Conservation (phyloP, 495 filamentous ascomycete species). For the Talaromyces adpressus region DNA sequence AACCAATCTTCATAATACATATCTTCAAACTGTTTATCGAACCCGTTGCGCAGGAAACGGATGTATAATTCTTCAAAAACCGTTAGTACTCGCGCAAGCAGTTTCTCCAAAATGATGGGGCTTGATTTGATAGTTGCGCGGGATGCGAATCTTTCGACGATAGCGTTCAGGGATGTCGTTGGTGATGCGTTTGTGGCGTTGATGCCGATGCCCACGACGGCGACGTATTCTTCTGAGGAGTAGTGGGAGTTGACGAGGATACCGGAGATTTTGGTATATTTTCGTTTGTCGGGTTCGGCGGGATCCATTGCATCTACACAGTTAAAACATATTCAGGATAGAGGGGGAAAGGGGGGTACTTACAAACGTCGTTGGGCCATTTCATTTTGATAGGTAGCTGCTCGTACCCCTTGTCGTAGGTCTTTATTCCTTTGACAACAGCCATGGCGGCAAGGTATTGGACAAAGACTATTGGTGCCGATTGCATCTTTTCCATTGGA, state of each 20-base stretch:
- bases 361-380: constrained; percentile 95
- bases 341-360: not conserved
- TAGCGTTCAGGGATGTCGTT: constrained; percentile 76
- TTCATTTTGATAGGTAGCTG: constrained; percentile 78
- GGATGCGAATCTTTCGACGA: constrained; percentile 41
- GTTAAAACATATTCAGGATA: not conserved
- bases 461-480: constrained; percentile 84
- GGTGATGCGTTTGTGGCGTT: constrained; percentile 83
- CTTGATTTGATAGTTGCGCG: constrained; percentile 14
- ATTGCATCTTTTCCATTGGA: constrained; percentile 56
- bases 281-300: constrained; percentile 44
- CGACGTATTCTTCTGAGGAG: constrained; percentile 66
- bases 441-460: constrained; percentile 91
- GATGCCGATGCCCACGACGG: constrained; percentile 83
- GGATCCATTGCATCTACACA: constrained; percentile 67
- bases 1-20: constrained; percentile 86
- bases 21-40: constrained; percentile 61
- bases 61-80: constrained; percentile 73
- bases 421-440: constrained; percentile 77
- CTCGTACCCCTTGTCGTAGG: constrained; percentile 69
- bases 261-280: constrained; percentile 87
- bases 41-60: constrained; percentile 65
- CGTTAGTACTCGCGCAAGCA: constrained; percentile 76
- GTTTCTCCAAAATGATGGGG: constrained; percentile 68
- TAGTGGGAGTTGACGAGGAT: constrained; percentile 90